These are phyloP conservation scores for Panellus pusillus DNA, from an alignment of 768 basidiomycete species.

Conservation along the genomic window DNA sequence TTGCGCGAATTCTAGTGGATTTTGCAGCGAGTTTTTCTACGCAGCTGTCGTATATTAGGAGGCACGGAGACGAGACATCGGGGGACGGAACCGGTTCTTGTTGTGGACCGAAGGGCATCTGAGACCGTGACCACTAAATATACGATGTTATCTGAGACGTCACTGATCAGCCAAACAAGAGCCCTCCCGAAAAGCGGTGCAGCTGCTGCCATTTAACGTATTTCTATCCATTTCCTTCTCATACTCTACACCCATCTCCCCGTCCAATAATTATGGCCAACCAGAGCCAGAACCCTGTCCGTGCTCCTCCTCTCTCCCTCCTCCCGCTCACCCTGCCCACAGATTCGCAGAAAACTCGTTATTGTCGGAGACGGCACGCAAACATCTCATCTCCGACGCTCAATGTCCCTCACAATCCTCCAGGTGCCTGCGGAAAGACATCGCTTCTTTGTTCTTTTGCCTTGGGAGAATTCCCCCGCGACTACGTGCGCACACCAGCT, in stretches of 20 bases:
- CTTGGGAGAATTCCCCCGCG: conserved; percentile 91
- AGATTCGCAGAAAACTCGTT: conserved; percentile 95
- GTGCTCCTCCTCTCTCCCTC: conserved; percentile 29
- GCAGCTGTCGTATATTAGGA: too few relatives aligned
- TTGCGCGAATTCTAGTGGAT: too few relatives aligned
- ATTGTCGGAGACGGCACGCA: conserved; percentile 93
- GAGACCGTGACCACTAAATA: too few relatives aligned
- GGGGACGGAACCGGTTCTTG: too few relatives aligned
- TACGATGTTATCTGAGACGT: too few relatives aligned
- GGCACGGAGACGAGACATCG: too few relatives aligned
- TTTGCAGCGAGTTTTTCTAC: too few relatives aligned
- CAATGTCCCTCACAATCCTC: conserved; percentile 23
- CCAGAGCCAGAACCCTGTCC: conserved; percentile 51
- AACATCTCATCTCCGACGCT: conserved; percentile 13
- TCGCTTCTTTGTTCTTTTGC: conserved; percentile 89
- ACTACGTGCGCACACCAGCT: conserved; percentile 69
- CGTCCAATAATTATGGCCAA: conserved; percentile 26
- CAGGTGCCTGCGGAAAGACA: conserved; percentile 96
- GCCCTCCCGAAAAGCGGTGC: too few relatives aligned
- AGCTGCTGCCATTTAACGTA: neutral
- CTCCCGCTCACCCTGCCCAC: conserved; percentile 6
- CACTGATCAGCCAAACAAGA: too few relatives aligned
- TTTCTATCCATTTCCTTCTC: conserved; percentile 28
- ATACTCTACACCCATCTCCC: conserved; percentile 21
- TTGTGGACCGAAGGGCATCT: too few relatives aligned